A percentile compares a stretch with the other conserved stretches of the same genome.
Conservation (phyloP, 768 basidiomycete genomes). For the Mycena venus region DNA sequence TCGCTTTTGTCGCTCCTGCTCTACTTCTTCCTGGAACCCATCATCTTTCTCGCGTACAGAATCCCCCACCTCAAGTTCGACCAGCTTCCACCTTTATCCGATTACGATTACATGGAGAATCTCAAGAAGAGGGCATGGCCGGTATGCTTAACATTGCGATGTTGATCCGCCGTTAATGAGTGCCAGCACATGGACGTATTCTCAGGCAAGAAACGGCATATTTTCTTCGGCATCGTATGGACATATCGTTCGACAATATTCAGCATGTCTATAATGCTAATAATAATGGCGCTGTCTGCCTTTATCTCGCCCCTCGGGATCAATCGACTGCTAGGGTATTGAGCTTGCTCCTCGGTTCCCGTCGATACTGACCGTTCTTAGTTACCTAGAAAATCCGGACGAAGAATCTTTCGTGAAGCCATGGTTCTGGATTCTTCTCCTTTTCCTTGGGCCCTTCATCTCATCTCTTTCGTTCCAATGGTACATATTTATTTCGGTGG, state of each 20-base stretch:
- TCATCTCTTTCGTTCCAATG: constrained; percentile 63
- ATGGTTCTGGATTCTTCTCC: constrained; percentile 77
- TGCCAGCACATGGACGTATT: constrained; percentile 23
- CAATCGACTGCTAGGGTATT: constrained; percentile 56
- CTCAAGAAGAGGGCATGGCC: constrained; percentile 43
- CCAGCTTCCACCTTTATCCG: constrained; percentile 72
- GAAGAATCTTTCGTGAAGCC: constrained; percentile 65
- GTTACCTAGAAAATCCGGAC: constrained; percentile 71
- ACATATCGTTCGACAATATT: constrained; percentile 42
- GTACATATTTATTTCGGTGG: constrained; percentile 65
- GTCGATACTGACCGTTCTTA: constrained; percentile 33
- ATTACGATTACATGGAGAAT: constrained; percentile 60
- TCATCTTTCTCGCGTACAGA: constrained; percentile 59
- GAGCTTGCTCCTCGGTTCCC: neutral
- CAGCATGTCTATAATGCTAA: constrained; percentile 43
- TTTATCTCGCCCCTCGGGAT: constrained; percentile 57
- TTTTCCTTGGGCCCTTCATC: constrained; percentile 63
- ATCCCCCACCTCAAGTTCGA: constrained; percentile 62
- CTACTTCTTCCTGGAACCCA: constrained; percentile 68
- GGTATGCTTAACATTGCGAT: constrained; percentile 43
- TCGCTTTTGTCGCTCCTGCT: constrained; percentile 57
- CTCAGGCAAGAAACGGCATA: constrained; percentile 21
- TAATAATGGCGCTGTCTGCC: constrained; percentile 39
- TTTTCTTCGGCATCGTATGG: constrained; percentile 59
- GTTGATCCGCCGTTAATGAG: neutral